Evolutionary conservation across 306 rosid species (phyloP).

Genomic region (Quercus berberidifolia): DNA sequence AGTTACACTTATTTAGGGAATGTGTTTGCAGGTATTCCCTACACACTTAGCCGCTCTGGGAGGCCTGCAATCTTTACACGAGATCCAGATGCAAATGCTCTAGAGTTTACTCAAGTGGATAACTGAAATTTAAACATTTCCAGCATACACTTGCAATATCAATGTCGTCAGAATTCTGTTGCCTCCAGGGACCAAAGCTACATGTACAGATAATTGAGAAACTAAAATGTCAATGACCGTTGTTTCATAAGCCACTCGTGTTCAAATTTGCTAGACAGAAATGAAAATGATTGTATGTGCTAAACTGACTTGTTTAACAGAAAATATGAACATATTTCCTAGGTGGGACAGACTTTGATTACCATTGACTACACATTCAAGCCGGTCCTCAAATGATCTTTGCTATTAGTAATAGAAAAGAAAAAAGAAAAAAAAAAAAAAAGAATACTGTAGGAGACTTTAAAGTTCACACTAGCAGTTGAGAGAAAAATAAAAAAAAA

Average conservation of each 20-base stretch:
- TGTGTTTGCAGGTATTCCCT: constrained; percentile 60
- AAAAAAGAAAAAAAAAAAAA: too few relatives aligned
- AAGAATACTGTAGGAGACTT: too few relatives aligned
- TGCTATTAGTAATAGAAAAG: too few relatives aligned
- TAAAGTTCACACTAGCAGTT: too few relatives aligned
- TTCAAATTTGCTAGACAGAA: neutral
- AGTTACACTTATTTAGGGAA: neutral
- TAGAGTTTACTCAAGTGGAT: constrained; percentile 86
- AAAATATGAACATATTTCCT: neutral
- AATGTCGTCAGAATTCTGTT: neutral
- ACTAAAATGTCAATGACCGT: constrained; percentile 10
- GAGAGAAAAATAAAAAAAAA: too few relatives aligned
- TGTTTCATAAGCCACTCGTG: neutral
- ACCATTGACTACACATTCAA: too few relatives aligned
- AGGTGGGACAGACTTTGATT: neutral
- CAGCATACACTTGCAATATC: neutral
- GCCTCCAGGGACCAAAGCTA: neutral
- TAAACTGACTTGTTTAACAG: neutral
- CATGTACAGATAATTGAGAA: constrained; percentile 21
- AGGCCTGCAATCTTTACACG: constrained; percentile 94
- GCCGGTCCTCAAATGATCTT: too few relatives aligned
- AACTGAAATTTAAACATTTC: constrained; percentile 25
- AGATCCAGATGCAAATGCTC: constrained; percentile 90
- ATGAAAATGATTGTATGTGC: neutral
- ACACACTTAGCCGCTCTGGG: constrained; percentile 92